Percentiles rank a stretch among this genome's conserved stretches.
Conservation (phyloP, 2,329 filamentous ascomycete genomes). For the Cladosporium sp. region DNA sequence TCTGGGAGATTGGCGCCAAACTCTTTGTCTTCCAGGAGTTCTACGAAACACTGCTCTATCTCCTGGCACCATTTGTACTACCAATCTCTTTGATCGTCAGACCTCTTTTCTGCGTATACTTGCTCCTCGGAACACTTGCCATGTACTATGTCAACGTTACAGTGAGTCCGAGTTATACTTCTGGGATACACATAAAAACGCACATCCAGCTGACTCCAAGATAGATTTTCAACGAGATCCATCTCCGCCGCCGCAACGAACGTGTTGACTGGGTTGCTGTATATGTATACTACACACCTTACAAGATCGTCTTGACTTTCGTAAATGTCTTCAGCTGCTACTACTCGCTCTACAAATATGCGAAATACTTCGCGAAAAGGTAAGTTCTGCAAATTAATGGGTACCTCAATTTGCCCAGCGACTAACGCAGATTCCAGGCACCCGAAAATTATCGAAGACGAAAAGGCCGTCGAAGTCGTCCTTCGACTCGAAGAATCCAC, state of each 20-base stretch:
- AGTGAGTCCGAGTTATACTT: background rate
- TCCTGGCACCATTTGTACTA: conserved; percentile 48
- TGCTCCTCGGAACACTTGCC: conserved; percentile 40
- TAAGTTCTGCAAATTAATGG: conserved; percentile 34
- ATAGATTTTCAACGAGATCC: conserved; percentile 50
- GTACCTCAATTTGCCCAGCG: background rate
- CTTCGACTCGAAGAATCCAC: background rate
- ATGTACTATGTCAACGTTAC: conserved; percentile 45
- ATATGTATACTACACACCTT: conserved; percentile 47
- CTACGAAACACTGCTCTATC: conserved; percentile 35
- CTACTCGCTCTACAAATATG: conserved; percentile 35
- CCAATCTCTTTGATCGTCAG: conserved; percentile 48
- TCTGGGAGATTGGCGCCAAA: conserved; percentile 53
- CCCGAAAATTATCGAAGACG: conserved; percentile 51
- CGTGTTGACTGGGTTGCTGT: conserved; percentile 41
- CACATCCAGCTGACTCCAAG: background rate
- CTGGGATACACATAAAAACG: background rate
- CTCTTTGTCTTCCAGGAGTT: conserved; percentile 52
- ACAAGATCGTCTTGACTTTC: conserved; percentile 47
- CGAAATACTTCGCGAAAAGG: conserved; percentile 2
- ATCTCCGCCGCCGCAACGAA: conserved; percentile 48
- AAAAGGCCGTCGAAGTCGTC: conserved; percentile 31
- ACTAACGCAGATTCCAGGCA: conserved; percentile 35
- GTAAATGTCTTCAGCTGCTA: conserved; percentile 45
- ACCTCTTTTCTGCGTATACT: conserved; percentile 43